Conservation (phyloP, 73 alveolate species). For the Stentor coeruleus region DNA sequence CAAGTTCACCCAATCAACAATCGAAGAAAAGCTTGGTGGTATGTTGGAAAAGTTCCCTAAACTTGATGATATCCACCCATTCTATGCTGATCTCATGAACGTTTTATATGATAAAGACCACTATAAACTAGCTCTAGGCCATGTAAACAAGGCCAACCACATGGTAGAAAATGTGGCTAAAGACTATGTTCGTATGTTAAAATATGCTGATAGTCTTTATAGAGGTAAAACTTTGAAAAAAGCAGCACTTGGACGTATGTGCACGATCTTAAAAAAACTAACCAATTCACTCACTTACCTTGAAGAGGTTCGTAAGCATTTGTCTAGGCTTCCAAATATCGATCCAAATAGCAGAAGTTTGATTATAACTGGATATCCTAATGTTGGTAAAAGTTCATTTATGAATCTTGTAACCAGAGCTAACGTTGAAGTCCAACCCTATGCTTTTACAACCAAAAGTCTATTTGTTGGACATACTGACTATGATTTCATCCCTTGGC, state of each 20-base stretch:
- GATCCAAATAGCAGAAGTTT: slow-evolving; percentile 96
- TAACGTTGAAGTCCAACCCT: slow-evolving; percentile 89
- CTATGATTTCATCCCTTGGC: slow-evolving; percentile 97
- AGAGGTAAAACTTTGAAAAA: slow-evolving; percentile 98
- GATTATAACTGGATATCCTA: slow-evolving; percentile 97
- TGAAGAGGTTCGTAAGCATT: slow-evolving; percentile 99
- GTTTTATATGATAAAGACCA: slow-evolving; percentile 99
- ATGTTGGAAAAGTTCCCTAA: slow-evolving; percentile 98
- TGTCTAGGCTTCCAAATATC: slow-evolving; percentile 97
- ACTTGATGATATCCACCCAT: slow-evolving; percentile 99
- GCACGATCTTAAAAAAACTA: slow-evolving; percentile 97
- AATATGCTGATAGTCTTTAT: slow-evolving; percentile 98
- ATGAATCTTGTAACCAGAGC: slow-evolving; percentile 97
- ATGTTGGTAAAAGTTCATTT: slow-evolving; percentile 99
- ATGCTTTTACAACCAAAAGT: slow-evolving; percentile 99
- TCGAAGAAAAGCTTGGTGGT: slow-evolving; percentile 92
- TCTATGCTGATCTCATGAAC: slow-evolving; percentile 98
- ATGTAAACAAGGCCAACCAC: slow-evolving; percentile 81
- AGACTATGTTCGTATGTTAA: slow-evolving; percentile 96
- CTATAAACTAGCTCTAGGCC: slow-evolving; percentile 99
- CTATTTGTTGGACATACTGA: slow-evolving; percentile 99
- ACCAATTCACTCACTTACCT: slow-evolving; percentile 91
- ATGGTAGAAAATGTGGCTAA: slow-evolving; percentile 89
- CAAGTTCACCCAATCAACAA: slow-evolving; percentile 93
- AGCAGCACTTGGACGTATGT: slow-evolving; percentile 96